Conservation (phyloP, 768 basidiomycete species). For the Mycena venus region DNA sequence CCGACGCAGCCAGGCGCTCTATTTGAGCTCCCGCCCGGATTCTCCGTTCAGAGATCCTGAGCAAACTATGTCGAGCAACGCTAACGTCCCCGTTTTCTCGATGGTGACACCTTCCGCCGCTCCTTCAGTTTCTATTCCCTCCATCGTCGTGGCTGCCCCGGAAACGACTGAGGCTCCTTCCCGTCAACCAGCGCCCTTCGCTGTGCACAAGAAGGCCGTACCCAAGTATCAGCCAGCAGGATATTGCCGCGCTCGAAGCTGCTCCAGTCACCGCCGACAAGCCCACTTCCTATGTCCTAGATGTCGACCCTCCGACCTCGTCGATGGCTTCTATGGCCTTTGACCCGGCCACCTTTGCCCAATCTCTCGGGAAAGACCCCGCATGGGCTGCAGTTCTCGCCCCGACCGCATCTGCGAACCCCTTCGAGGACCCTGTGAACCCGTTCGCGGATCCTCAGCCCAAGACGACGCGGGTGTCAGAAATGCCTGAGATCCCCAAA, state of each 20-base stretch:
- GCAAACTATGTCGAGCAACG: slow-evolving; percentile 5
- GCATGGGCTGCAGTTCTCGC: slow-evolving; percentile 25
- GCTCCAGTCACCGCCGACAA: background rate
- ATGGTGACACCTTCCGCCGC: slow-evolving; percentile 12
- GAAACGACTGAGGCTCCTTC: background rate
- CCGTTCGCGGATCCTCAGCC: slow-evolving; percentile 30
- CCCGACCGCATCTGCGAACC: slow-evolving; percentile 29
- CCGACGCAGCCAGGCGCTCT: slow-evolving; percentile 28
- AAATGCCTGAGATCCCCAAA: slow-evolving; percentile 32
- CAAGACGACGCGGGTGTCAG: slow-evolving; percentile 29
- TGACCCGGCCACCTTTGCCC: slow-evolving; percentile 20
- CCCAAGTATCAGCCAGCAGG: slow-evolving; percentile 14
- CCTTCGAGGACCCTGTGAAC: slow-evolving; percentile 34
- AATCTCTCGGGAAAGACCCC: slow-evolving; percentile 30
- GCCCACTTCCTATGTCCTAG: slow-evolving; percentile 16
- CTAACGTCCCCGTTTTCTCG: slow-evolving; percentile 25
- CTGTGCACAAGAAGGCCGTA: slow-evolving; percentile 24
- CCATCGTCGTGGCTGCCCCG: slow-evolving; percentile 21
- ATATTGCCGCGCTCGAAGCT: background rate
- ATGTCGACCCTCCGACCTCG: slow-evolving; percentile 25
- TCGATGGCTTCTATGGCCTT: slow-evolving; percentile 25
- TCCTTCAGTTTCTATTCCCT: slow-evolving; percentile 9
- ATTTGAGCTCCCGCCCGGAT: slow-evolving; percentile 30
- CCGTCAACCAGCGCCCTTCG: background rate
- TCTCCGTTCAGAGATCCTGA: slow-evolving; percentile 26